Evolutionary conservation across 805 yeast genomes (phyloP).

Genomic region (Metschnikowia lunata): DNA sequence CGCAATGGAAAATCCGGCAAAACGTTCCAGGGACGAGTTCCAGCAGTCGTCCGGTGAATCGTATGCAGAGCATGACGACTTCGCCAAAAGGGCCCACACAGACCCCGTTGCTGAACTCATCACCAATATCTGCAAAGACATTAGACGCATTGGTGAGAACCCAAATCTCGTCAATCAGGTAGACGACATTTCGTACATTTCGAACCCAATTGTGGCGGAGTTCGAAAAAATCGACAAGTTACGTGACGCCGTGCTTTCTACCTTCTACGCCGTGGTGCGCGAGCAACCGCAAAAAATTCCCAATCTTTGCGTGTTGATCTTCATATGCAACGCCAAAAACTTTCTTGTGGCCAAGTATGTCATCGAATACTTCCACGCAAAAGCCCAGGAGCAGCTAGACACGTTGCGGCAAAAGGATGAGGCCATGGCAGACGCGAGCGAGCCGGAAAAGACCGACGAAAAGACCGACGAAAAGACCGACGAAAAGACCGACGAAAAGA

Average conservation of each 20-base stretch:
- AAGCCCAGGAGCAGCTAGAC: constrained; percentile 54
- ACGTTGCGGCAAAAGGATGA: constrained; percentile 13
- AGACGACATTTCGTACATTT: constrained; percentile 58
- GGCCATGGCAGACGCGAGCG: constrained; percentile 13
- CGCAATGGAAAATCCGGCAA: constrained; percentile 15
- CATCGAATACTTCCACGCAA: constrained; percentile 62
- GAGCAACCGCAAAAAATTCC: constrained; percentile 93
- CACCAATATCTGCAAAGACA: constrained; percentile 42
- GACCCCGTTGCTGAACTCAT: constrained; percentile 41
- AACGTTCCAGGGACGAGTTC: constrained; percentile 20
- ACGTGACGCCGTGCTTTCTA: constrained; percentile 54
- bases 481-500: constrained; percentile 2
- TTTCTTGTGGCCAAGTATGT: constrained; percentile 64
- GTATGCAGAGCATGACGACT: constrained; percentile 15
- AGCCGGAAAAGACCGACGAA: constrained; percentile 2
- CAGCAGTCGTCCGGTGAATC: constrained; percentile 18
- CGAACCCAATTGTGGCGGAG: constrained; percentile 61
- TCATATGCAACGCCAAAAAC: constrained; percentile 60
- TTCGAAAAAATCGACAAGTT: constrained; percentile 59
- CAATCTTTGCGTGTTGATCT: constrained; percentile 62
- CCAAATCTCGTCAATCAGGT: constrained; percentile 36
- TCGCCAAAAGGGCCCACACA: constrained; percentile 33
- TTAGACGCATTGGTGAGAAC: constrained; percentile 42
- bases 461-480: constrained; percentile 4
- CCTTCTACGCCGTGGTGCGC: constrained; percentile 60